These are phyloP conservation scores for Tetrapisispora fleetii DNA, from an alignment of 805 yeast genomes.

Conservation along the genomic window DNA sequence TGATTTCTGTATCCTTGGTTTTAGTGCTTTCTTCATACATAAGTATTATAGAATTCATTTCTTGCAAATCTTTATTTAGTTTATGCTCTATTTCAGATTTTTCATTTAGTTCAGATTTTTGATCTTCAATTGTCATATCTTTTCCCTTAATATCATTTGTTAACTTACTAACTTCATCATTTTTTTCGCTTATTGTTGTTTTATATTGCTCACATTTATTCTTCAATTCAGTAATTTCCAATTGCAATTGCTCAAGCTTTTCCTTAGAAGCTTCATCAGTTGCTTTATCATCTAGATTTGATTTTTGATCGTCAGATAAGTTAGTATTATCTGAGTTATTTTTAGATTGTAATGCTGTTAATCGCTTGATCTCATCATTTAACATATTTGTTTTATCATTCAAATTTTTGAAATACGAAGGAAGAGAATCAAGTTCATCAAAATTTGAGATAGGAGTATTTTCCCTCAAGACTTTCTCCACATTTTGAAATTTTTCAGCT, in stretches of 20 bases:
- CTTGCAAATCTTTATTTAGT: not conserved
- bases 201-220: not conserved
- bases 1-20: conserved; percentile 1
- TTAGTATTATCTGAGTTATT: conserved; percentile 5
- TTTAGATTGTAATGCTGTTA: conserved; percentile 14
- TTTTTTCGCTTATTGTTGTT: not conserved
- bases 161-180: not conserved
- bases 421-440: conserved; percentile 58
- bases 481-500: conserved; percentile 44
- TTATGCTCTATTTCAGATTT: conserved; percentile 1
- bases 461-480: conserved; percentile 67
- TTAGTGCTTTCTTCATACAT: not conserved
- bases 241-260: not conserved
- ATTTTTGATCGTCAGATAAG: not conserved
- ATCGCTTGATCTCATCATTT: conserved; percentile 52
- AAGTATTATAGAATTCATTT: not conserved
- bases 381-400: conserved; percentile 51
- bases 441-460: conserved; percentile 72
- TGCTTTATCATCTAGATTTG: not conserved
- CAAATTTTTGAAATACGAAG: conserved; percentile 58
- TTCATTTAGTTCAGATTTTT: conserved; percentile 2
- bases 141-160: not conserved
- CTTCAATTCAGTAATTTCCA: not conserved
- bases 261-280: not conserved
- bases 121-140: not conserved